These are phyloP conservation scores for Scleroderma citrinum DNA, from an alignment of 768 basidiomycete species.

Conservation along the genomic window DNA sequence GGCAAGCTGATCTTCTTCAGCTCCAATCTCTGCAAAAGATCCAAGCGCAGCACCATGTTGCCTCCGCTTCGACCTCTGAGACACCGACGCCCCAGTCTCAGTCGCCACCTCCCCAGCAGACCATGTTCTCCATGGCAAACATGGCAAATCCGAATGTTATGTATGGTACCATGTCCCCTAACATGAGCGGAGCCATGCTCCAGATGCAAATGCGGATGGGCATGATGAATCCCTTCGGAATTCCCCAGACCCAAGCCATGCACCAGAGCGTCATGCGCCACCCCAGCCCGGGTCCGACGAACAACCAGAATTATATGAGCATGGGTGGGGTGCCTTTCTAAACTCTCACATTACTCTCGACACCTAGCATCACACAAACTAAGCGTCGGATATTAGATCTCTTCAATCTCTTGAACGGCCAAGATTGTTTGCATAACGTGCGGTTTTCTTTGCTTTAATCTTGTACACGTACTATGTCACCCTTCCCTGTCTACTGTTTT, in stretches of 20 bases:
- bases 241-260: constrained; percentile 65
- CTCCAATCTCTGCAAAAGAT: constrained; percentile 84
- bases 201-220: constrained; percentile 48
- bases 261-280: constrained; percentile 84
- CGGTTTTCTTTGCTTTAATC: constrained; percentile 11
- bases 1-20: constrained; percentile 31
- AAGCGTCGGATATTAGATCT: constrained; percentile 21
- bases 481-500: constrained; percentile 10
- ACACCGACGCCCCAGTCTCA: constrained; percentile 31
- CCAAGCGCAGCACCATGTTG: constrained; percentile 26
- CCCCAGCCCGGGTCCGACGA: constrained; percentile 57
- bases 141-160: constrained; percentile 42
- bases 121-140: constrained; percentile 39
- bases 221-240: constrained; percentile 45
- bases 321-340: constrained; percentile 32
- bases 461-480: constrained; percentile 10
- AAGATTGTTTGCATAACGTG: constrained; percentile 1
- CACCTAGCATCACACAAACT: constrained; percentile 5
- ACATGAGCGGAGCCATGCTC: constrained; percentile 26
- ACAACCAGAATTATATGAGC: constrained; percentile 40
- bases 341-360: constrained; percentile 1
- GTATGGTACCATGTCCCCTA: constrained; percentile 27
- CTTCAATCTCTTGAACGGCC: constrained; percentile 10
- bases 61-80: constrained; percentile 22
- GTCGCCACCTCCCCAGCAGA: constrained; percentile 38